These are phyloP conservation scores for Podaxis sp. DNA, from an alignment of 768 basidiomycete species.

Conservation along the genomic window DNA sequence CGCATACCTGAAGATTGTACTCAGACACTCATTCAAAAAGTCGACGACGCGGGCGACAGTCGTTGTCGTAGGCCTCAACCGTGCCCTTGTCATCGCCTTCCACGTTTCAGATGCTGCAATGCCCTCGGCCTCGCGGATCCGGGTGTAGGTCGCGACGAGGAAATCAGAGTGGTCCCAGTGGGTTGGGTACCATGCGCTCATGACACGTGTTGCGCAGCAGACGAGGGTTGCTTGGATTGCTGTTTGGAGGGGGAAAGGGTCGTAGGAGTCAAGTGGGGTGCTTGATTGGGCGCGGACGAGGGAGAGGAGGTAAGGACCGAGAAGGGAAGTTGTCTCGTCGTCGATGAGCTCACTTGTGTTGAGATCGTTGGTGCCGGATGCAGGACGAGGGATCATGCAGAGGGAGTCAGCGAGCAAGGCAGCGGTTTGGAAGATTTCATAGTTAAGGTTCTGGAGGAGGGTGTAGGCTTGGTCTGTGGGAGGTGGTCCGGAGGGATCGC, in stretches of 20 bases:
- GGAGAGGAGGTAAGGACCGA: conserved; percentile 33
- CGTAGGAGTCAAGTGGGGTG: conserved; percentile 23
- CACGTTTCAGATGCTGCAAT: conserved; percentile 20
- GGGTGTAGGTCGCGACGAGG: conserved; percentile 34
- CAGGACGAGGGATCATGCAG: conserved; percentile 25
- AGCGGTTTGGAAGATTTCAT: conserved; percentile 40
- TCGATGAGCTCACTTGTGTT: conserved; percentile 23
- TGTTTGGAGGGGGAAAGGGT: conserved; percentile 36
- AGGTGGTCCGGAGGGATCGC: neutral
- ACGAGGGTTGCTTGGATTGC: conserved; percentile 42
- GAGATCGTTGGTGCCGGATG: conserved; percentile 18
- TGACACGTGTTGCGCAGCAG: conserved; percentile 37
- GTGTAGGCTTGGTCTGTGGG: conserved; percentile 3
- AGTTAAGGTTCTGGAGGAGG: conserved; percentile 32
- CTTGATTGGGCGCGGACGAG: conserved; percentile 27
- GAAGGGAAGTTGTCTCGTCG: conserved; percentile 24
- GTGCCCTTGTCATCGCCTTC: conserved; percentile 25
- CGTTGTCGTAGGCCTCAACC: conserved; percentile 16
- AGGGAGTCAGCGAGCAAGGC: conserved; percentile 40
- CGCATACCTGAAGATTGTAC: conserved; percentile 7
- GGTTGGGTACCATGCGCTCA: conserved; percentile 41
- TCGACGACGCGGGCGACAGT: conserved; percentile 15
- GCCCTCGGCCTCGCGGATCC: conserved; percentile 29
- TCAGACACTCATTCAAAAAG: conserved; percentile 15
- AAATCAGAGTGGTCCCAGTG: conserved; percentile 43